These are phyloP conservation scores for Hermanozyma aechmeae DNA, from an alignment of 805 yeast genomes.

Conservation along the genomic window DNA sequence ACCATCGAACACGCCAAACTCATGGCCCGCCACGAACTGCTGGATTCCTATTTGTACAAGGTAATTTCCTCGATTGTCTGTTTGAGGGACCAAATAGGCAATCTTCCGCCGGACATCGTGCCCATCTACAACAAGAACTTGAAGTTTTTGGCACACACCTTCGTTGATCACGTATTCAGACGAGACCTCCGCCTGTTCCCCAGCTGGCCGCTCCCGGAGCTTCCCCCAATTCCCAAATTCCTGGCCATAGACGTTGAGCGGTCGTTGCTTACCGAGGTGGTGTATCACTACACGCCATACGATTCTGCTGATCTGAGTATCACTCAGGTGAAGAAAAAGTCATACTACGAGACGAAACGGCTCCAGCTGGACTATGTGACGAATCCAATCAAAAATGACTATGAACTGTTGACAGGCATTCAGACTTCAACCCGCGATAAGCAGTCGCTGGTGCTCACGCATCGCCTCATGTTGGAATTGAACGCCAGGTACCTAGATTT, in stretches of 20 bases:
- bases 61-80: conserved; percentile 79
- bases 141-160: conserved; percentile 45
- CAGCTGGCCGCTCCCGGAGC: conserved; percentile 73
- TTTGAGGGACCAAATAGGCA: conserved; percentile 72
- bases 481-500: conserved; percentile 38
- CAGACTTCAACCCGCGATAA: conserved; percentile 20
- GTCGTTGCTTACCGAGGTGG: conserved; percentile 66
- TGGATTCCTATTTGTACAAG: conserved; percentile 41
- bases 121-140: conserved; percentile 66
- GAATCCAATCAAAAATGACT: conserved; percentile 52
- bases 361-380: conserved; percentile 58
- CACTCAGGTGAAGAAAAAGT: conserved; percentile 13
- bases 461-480: conserved; percentile 49
- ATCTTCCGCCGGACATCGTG: conserved; percentile 67
- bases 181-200: conserved; percentile 14
- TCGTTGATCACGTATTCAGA: conserved; percentile 39
- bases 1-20: conserved; percentile 74
- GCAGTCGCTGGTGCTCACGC: conserved; percentile 39
- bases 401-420: conserved; percentile 42
- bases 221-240: conserved; percentile 53
- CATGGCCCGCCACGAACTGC: conserved; percentile 38
- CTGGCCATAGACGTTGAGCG: conserved; percentile 71
- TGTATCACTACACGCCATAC: conserved; percentile 46
- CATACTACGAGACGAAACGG: conserved; percentile 53
- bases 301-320: conserved; percentile 18